Base-by-base conservation (phyloP, 805 yeast species). In the Alloascoidea hylecoeti region DNA sequence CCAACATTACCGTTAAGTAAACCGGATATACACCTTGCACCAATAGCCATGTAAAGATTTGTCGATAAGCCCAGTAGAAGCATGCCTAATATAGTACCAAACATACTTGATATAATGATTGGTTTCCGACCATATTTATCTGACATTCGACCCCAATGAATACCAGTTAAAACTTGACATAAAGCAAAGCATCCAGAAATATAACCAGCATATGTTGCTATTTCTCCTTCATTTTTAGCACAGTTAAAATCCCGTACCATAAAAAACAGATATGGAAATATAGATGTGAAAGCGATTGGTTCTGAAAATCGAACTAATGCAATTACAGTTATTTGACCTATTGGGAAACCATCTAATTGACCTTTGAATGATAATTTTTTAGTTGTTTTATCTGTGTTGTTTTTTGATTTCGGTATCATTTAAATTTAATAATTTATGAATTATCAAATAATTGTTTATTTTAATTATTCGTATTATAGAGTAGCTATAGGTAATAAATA, bases 181-280 rank as follows among this genome's bases (percentile, higher is more conserved):
- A 75, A 63, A 15, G 81, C 75, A 55, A 75, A 75, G 4, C 69
- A 58, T 0, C 81, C 68, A 1, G 78, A 66, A 40, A 75, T 54
- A 47, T 73, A 73, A 4, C 83, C 82, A 5, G 79, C 69, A 50
- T 72, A 76, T 40, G 63, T 66, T 2, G 78, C 62, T 28, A 57
- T 1, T 79, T 68, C 67, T n/a, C 69, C 63, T 41, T 67, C 66
- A 35, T 59, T 52, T 40, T 66, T 55, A n/a, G 72, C 64, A 19
- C 69, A 49, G 2, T 68, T 67, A 50, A 74, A 75, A 45, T 72
- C 78, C 37, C 70, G 51, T 6, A 75, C 70, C 78, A 75, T 71
- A 52, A 69, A 75, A 50, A 70, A 75, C 23, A 74, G 66, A 48
- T 75, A 75, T 2, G 83, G 82, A 44, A 74, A 70, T 17, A 74